phyloP scores from a whole-genome alignment of 2,329 filamentous ascomycete species.

The Stachybotrys chartarum region DNA sequence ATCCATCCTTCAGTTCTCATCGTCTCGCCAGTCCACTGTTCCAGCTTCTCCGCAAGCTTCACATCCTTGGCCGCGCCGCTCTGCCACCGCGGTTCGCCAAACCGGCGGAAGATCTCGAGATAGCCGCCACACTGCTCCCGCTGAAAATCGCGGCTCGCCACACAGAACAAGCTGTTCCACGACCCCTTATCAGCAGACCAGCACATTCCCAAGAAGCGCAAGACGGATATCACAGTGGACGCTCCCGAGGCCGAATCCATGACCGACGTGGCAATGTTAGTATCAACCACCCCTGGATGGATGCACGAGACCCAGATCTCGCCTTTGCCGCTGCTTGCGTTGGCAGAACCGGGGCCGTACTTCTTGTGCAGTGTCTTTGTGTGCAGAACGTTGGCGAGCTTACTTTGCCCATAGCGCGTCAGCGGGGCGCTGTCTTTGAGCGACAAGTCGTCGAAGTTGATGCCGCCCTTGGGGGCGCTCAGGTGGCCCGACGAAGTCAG shows the following conservation, averaged over 20 bases:
- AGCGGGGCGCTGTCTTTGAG: not conserved
- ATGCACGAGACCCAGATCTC: slow-evolving; percentile 8
- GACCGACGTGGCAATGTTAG: not conserved
- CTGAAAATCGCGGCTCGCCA: slow-evolving; percentile 6
- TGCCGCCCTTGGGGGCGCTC: slow-evolving; percentile 9
- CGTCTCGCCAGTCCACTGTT: not conserved
- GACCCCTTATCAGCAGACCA: slow-evolving; percentile 7
- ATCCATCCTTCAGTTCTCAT: not conserved
- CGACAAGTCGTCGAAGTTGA: slow-evolving; percentile 9
- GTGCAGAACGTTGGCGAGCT: slow-evolving; percentile 12
- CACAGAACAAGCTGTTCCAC: slow-evolving; percentile 12
- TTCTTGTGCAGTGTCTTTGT: slow-evolving; percentile 5
- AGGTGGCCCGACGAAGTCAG: slow-evolving; percentile 13
- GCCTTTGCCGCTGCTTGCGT: not conserved
- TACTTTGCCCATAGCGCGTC: slow-evolving; percentile 10
- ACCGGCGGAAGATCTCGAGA: not conserved
- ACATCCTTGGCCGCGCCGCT: not conserved
- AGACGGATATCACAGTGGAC: not conserved
- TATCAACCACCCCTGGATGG: slow-evolving; percentile 10
- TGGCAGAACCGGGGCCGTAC: slow-evolving; percentile 8
- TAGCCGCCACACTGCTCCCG: slow-evolving; percentile 8
- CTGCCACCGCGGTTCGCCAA: not conserved
- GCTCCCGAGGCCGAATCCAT: not conserved
- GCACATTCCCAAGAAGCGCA: not conserved
- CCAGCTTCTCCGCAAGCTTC: not conserved